A percentile compares a stretch with the other conserved stretches of the same genome.
Evolutionary conservation across 257 asterid species (phyloP).

Genomic region (Salvia splendens): DNA sequence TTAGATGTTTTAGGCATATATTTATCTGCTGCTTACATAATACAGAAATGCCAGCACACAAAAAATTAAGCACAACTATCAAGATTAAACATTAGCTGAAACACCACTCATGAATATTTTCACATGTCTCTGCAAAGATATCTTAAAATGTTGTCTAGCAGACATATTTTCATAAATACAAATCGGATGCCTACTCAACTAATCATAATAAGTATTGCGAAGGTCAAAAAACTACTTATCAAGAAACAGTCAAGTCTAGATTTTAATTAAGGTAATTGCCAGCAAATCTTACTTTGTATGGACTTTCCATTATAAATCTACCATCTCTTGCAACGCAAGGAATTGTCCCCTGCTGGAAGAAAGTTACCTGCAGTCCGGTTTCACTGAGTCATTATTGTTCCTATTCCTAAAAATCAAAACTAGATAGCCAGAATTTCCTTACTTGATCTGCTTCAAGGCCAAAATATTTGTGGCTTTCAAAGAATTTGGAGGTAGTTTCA

Average conservation of each 20-base stretch:
- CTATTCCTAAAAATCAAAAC: constrained; percentile 21
- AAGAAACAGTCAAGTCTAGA: constrained; percentile 6
- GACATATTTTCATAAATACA: constrained; percentile 1
- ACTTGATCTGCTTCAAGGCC: constrained; percentile 97
- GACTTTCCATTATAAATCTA: constrained; percentile 87
- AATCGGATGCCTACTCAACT: constrained; percentile 1
- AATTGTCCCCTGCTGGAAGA: constrained; percentile 95
- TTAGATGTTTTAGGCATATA: constrained; percentile 30
- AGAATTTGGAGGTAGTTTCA: constrained; percentile 78
- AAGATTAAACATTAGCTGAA: constrained; percentile 17
- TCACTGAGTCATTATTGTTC: constrained; percentile 32
- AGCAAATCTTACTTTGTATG: constrained; percentile 67
- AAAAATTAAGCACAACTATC: constrained; percentile 8
- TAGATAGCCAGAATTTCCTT: constrained; percentile 28
- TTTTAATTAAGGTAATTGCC: constrained; percentile 11
- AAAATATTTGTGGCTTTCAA: constrained; percentile 86
- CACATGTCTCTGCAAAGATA: constrained; percentile 15
- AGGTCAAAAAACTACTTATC: constrained; percentile 12
- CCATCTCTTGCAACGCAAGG: constrained; percentile 96
- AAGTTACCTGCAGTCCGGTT: constrained; percentile 67
- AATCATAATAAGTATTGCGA: neutral
- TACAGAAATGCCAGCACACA: constrained; percentile 15
- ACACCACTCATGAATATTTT: constrained; percentile 13
- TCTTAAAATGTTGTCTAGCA: constrained; percentile 5
- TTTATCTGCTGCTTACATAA: constrained; percentile 12